Percentiles rank a stretch among this genome's conserved stretches.
phyloP scores from a whole-genome alignment of 495 filamentous ascomycete genomes.

The Chaetomium tenue region DNA sequence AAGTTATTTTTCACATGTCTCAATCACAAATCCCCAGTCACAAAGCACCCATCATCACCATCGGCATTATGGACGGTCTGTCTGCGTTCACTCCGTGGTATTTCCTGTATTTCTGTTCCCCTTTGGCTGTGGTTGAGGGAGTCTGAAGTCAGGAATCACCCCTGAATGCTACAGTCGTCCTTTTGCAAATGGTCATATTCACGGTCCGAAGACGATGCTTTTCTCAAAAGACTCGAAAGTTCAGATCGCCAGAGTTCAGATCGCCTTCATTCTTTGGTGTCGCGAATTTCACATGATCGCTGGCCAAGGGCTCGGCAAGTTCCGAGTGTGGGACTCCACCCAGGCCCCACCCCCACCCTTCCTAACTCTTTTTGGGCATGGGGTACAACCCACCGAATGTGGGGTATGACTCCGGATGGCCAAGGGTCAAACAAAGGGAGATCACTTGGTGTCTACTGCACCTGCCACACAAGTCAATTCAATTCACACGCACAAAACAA shows the following conservation, averaged over 20 bases:
- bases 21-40: not conserved
- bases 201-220: not conserved
- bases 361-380: too few species aligned
- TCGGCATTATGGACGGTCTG: not conserved
- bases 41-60: not conserved
- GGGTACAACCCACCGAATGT: too few species aligned
- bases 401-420: not conserved
- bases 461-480: too few species aligned
- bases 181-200: not conserved
- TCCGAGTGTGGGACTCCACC: not conserved
- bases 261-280: not conserved
- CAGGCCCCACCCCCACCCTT: not conserved
- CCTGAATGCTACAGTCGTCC: not conserved
- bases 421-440: not conserved
- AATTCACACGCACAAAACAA: not conserved
- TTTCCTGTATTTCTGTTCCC: not conserved
- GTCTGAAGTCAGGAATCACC: not conserved
- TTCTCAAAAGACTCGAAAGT: not conserved
- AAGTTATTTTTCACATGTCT: not conserved
- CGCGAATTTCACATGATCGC: not conserved
- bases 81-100: too few species aligned
- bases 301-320: not conserved
- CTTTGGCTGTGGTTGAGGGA: not conserved
- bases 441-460: not conserved
- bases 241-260: slow-evolving; percentile 1